These are phyloP conservation scores for Podaxis carcinomalis DNA, from an alignment of 768 basidiomycete genomes.

Conservation along the genomic window DNA sequence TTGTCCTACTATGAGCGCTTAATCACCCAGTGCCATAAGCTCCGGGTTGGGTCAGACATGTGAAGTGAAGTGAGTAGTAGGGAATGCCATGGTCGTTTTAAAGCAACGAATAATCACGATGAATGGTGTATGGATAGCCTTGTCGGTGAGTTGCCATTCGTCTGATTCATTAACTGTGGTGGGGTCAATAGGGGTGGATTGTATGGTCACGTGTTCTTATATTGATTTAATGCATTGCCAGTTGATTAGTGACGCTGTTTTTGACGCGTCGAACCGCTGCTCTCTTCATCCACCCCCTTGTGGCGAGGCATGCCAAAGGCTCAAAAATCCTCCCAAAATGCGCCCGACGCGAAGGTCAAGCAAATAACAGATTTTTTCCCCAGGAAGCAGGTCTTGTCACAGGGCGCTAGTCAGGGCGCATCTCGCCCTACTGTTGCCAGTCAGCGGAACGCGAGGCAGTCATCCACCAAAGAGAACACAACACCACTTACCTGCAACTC, in stretches of 20 bases:
- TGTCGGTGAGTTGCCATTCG: too few species aligned
- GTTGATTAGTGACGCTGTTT: neutral
- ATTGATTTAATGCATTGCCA: neutral
- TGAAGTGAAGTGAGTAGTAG: too few species aligned
- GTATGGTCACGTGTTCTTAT: conserved; percentile 1
- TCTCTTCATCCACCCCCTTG: neutral
- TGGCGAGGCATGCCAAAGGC: conserved; percentile 6
- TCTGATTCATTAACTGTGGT: neutral
- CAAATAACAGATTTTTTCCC: conserved; percentile 12
- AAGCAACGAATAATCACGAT: too few species aligned
- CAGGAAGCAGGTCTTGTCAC: neutral
- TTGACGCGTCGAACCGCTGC: neutral
- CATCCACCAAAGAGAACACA: conserved; percentile 1
- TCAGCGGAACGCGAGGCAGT: conserved; percentile 1
- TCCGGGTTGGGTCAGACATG: too few species aligned
- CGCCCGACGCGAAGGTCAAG: conserved; percentile 1
- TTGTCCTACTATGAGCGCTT: too few species aligned
- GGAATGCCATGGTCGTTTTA: too few species aligned
- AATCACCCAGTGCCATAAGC: too few species aligned
- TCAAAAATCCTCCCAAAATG: conserved; percentile 2
- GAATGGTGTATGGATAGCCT: too few species aligned
- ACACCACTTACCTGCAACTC: neutral
- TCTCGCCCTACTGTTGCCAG: neutral
- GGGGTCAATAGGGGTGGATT: neutral
- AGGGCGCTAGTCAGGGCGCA: neutral